Conservation (phyloP, 768 basidiomycete genomes). For the Favolaschia claudopus region DNA sequence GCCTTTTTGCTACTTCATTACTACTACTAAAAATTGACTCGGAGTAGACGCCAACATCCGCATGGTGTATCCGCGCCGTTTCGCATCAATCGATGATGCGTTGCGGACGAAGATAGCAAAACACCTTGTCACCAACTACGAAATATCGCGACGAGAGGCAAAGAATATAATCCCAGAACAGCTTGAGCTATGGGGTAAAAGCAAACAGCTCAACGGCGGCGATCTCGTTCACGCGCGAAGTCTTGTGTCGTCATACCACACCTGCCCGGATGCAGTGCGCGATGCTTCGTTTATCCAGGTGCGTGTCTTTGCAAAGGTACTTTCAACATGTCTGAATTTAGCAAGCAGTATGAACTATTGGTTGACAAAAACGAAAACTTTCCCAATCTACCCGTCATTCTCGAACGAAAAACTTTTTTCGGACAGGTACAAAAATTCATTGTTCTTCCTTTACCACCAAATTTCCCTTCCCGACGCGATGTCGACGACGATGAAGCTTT, state of each 20-base stretch:
- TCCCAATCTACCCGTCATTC: not conserved
- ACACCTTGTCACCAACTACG: constrained; percentile 1
- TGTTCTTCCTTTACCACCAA: not conserved
- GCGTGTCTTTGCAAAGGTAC: too few relatives aligned
- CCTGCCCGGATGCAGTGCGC: not conserved
- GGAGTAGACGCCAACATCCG: not conserved
- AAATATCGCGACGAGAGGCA: not conserved
- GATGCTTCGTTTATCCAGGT: constrained; percentile 15
- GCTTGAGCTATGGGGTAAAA: constrained; percentile 1
- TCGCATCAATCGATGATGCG: not conserved
- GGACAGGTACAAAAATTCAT: constrained; percentile 10
- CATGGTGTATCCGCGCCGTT: constrained; percentile 9
- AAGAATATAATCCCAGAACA: not conserved
- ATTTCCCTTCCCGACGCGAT: constrained; percentile 6
- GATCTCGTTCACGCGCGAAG: constrained; percentile 8
- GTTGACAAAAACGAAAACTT: not conserved
- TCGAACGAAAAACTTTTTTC: not conserved
- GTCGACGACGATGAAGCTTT: too few relatives aligned
- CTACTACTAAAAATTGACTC: too few relatives aligned
- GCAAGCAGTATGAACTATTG: not conserved
- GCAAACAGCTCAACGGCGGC: not conserved
- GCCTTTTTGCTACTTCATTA: not conserved
- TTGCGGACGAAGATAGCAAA: not conserved
- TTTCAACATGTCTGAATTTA: not conserved
- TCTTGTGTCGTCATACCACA: not conserved